phyloP scores from a whole-genome alignment of 2,329 filamentous ascomycete species.

The Colletotrichum coccodes region DNA sequence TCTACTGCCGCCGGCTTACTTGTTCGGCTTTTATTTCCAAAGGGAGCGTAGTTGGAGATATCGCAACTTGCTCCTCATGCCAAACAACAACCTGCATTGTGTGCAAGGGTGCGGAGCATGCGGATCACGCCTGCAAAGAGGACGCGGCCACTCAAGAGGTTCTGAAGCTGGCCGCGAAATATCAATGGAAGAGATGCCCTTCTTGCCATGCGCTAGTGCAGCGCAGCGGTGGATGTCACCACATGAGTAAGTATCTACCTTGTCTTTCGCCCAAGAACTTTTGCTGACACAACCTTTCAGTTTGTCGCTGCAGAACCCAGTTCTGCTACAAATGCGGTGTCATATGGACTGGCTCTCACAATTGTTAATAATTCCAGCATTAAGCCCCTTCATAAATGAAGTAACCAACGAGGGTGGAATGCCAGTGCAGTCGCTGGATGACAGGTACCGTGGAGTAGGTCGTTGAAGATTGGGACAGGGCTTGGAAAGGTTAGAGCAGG shows the following conservation, averaged over 20 bases:
- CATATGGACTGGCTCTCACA: no score
- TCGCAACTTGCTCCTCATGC: constrained; percentile 56
- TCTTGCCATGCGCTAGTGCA: constrained; percentile 59
- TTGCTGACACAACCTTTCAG: constrained; percentile 38
- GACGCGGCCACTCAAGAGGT: constrained; percentile 53
- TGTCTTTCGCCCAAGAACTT: neutral
- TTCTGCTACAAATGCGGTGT: constrained; percentile 64
- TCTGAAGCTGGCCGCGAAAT: constrained; percentile 48
- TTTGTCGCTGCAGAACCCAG: constrained; percentile 55
- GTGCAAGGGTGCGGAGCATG: constrained; percentile 60
- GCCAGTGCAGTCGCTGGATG: no score
- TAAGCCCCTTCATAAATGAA: no score
- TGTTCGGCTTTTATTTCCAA: constrained; percentile 60
- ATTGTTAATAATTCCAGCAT: no score
- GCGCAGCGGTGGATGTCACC: constrained; percentile 60
- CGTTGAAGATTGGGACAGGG: no score
- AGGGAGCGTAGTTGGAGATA: constrained; percentile 40
- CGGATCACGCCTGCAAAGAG: constrained; percentile 55
- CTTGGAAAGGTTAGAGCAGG: no score
- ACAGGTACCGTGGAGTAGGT: no score
- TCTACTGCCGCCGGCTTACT: constrained; percentile 56
- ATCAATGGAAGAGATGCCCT: constrained; percentile 63
- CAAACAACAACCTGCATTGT: constrained; percentile 53
- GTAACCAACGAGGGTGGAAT: no score
- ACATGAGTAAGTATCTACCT: constrained; percentile 61